Percentiles rank a stretch among this genome's conserved stretches.
phyloP scores from a whole-genome alignment of 495 filamentous ascomycete genomes.

The Corynascus novoguineensis region DNA sequence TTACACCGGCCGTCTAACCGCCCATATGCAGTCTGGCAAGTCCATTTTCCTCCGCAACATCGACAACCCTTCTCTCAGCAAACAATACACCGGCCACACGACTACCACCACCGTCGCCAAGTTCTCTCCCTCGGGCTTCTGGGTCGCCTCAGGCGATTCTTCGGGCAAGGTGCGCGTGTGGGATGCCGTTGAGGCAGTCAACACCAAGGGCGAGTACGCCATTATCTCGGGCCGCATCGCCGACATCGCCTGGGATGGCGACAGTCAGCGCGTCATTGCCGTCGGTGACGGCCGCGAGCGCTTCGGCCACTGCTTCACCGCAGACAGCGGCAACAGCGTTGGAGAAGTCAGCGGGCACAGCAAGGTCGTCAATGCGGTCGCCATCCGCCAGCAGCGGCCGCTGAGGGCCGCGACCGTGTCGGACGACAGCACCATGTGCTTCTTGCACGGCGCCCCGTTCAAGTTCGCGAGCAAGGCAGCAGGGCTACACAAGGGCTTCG shows the following conservation, averaged over 20 bases:
- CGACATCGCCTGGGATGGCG: conserved; percentile 95
- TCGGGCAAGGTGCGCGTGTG: conserved; percentile 81
- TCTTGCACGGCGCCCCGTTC: conserved; percentile 90
- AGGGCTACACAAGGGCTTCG: conserved; percentile 80
- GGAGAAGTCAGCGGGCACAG: conserved; percentile 91
- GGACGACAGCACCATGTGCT: conserved; percentile 83
- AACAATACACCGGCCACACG: conserved; percentile 89
- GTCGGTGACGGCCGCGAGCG: conserved; percentile 92
- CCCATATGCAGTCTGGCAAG: conserved; percentile 68
- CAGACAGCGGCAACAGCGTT: conserved; percentile 91
- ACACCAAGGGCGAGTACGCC: conserved; percentile 78
- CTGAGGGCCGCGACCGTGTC: conserved; percentile 84
- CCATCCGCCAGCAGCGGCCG: conserved; percentile 82
- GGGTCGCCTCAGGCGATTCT: conserved; percentile 88
- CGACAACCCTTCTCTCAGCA: conserved; percentile 73
- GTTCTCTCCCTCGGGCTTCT: conserved; percentile 92
- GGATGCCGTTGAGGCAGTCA: conserved; percentile 65
- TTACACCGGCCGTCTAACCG: not conserved
- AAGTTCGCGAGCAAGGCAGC: conserved; percentile 74
- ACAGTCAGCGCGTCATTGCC: conserved; percentile 91
- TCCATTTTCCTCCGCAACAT: conserved; percentile 91
- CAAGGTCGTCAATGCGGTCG: conserved; percentile 82
- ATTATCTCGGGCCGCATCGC: conserved; percentile 95
- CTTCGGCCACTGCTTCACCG: conserved; percentile 90
- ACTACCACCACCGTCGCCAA: conserved; percentile 82